Conservation (phyloP, 257 asterid species). For the Solanum chmielewskii region DNA sequence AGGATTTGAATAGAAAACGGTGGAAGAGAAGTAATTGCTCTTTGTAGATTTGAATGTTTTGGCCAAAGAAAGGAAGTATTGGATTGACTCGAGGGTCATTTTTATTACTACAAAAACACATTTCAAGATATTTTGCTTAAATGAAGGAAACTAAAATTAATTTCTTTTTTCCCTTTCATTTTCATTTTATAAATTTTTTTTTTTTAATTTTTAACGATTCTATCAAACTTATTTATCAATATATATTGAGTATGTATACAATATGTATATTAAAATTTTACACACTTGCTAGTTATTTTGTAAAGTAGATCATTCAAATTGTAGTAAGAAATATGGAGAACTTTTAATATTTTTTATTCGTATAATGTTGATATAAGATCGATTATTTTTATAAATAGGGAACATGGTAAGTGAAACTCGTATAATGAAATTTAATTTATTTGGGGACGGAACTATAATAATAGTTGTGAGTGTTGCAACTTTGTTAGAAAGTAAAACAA, state of each 20-base stretch:
- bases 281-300: not conserved
- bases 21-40: conserved; percentile 21
- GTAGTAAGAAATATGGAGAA: not conserved
- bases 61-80: conserved; percentile 5
- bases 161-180: not conserved
- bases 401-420: not conserved
- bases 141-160: not conserved
- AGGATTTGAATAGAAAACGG: conserved; percentile 34
- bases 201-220: not conserved
- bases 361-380: not conserved
- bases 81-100: conserved; percentile 38
- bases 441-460: not conserved
- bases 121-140: not conserved
- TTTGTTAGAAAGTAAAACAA: not conserved
- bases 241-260: not conserved
- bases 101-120: conserved; percentile 2
- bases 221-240: not conserved
- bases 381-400: not conserved
- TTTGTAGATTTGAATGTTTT: not conserved
- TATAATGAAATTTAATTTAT: not conserved
- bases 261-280: not conserved
- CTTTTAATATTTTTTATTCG: not conserved
- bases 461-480: not conserved
- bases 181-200: no score
- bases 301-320: not conserved